Base-by-base conservation (phyloP, 1,284 basidiomycete species). In the Puccinia polysora region DNA sequence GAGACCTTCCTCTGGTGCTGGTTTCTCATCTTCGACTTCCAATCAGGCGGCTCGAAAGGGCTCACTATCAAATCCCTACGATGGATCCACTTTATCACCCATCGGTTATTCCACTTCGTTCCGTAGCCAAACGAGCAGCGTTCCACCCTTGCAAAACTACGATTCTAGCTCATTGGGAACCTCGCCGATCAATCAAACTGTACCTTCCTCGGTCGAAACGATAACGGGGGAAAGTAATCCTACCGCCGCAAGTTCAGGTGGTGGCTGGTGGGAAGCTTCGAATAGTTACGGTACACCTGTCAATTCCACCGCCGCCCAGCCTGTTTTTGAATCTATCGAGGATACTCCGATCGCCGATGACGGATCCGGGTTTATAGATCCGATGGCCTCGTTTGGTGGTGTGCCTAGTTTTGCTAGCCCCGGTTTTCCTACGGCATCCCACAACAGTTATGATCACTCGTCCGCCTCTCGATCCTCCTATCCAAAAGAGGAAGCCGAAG, bases 131-230 rank as follows among this genome's bases (percentile, higher is more conserved):
- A 75, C 40, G 52, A 67, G 14, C 60, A 68, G 40, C n/a, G 49
- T 53, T 4, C 63, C 63, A 34, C 47, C 63, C 23, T 43, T 65
- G 32, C n/a, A 65, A 25, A 64, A 45, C 32, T 55, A 65, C 47
- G 49, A 65, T 20, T 49, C 52, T 38, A 62, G 18, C 23, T 30
- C 14, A 28, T 28, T 56, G 7, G 60, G 55, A 74, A 6, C 74
- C 75, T 3, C 76, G 73, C 8, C 75, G 74, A 2, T 75, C 76
- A 18, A 74, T 76, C 62, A 75, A 75, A 65, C 75, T 73, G 74
- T 76, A 5, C 67, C 68, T 32, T 70, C 74, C 70, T n/a, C n/a
- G n/a, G 63, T 64, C 53, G 74, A 76, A 47, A 55, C 75, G 1
- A 62, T 74, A 38, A 78, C 28, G 3, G 58, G 32, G n/a, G 65